phyloP scores from a whole-genome alignment of 108 stramenopile genomes.

The Skeletonema marinoi region DNA sequence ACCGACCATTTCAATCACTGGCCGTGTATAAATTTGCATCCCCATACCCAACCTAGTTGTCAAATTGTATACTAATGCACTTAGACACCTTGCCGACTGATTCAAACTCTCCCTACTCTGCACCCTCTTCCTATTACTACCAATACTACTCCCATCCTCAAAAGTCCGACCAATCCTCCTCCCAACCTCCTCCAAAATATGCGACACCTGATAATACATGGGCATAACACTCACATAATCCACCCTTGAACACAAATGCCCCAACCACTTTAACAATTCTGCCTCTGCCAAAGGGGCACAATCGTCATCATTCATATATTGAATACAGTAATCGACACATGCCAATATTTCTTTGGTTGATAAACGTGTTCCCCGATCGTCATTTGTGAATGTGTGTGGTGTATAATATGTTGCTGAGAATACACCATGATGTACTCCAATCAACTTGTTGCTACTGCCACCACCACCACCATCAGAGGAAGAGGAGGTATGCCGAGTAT shows the following conservation, averaged over 20 bases:
- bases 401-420: constrained; percentile 31
- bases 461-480: too few relatives aligned
- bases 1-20: constrained; percentile 52
- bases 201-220: constrained; percentile 33
- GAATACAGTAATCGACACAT: constrained; percentile 56
- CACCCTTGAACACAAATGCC: constrained; percentile 58
- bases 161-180: constrained; percentile 27
- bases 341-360: constrained; percentile 31
- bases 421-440: neutral
- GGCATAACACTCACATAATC: constrained; percentile 65
- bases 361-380: constrained; percentile 34
- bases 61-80: constrained; percentile 33
- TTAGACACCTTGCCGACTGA: constrained; percentile 21
- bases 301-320: constrained; percentile 58
- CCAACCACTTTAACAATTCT: constrained; percentile 64
- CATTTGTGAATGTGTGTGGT: constrained; percentile 10
- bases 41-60: constrained; percentile 54
- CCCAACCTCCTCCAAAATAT: constrained; percentile 53
- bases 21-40: constrained; percentile 57
- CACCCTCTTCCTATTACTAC: constrained; percentile 19
- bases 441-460: neutral
- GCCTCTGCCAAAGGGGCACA: constrained; percentile 39
- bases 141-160: constrained; percentile 5
- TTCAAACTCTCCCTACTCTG: constrained; percentile 35
- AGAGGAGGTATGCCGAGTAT: neutral